These are phyloP conservation scores for Magnaporthiopsis incrustans DNA, from an alignment of 2,329 filamentous ascomycete species.

Conservation along the genomic window DNA sequence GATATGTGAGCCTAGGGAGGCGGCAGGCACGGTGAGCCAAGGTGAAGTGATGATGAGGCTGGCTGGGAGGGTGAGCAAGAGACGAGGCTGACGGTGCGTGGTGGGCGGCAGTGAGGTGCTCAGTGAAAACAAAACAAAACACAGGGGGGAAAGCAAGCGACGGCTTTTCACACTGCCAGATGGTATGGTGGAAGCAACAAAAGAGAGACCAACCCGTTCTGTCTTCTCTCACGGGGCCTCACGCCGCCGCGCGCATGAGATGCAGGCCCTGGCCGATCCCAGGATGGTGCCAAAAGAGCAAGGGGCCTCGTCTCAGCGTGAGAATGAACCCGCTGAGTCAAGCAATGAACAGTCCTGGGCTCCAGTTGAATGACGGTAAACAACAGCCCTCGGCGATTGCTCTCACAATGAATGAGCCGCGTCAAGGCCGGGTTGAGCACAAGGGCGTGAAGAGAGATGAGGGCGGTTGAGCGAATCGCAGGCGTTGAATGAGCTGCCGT, in stretches of 20 bases:
- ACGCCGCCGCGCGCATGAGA: background rate
- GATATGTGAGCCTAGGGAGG: background rate
- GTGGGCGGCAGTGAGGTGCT: background rate
- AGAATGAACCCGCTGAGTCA: background rate
- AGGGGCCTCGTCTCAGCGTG: background rate
- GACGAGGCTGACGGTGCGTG: background rate
- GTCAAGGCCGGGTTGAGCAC: background rate
- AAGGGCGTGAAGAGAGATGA: background rate
- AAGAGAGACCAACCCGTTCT: background rate
- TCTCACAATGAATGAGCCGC: background rate
- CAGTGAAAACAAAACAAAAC: background rate
- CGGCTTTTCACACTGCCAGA: too few relatives aligned
- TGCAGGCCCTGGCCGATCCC: background rate
- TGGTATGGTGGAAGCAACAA: background rate
- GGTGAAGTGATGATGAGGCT: background rate
- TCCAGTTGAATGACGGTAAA: background rate
- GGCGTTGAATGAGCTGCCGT: too few relatives aligned
- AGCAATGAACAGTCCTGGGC: too few relatives aligned
- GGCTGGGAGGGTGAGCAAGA: background rate
- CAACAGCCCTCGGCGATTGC: background rate
- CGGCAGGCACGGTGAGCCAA: background rate
- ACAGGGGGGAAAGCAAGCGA: too few relatives aligned
- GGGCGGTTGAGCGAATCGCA: too few relatives aligned
- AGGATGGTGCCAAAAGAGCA: background rate
- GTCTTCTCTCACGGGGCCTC: background rate